Percentiles rank a stretch among this genome's conserved stretches.
Conservation (phyloP, 2,329 filamentous ascomycete species). For the Botrytis sinoallii region DNA sequence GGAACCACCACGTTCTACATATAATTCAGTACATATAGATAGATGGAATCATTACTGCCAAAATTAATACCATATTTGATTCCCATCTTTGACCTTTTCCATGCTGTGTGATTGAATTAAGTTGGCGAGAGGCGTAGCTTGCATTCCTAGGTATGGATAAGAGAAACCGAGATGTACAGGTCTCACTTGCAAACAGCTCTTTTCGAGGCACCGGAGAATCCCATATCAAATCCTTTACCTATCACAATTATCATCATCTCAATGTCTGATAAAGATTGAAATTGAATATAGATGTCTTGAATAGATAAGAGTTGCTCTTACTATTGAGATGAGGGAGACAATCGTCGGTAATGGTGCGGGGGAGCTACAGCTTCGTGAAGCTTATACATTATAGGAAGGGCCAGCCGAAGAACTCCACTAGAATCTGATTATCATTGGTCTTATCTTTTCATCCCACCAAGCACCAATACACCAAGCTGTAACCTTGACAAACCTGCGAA, state of each 20-base stretch:
- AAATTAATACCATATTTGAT: constrained; percentile 6
- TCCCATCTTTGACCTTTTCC: not conserved
- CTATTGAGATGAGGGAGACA: not conserved
- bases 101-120: not conserved
- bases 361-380: not conserved
- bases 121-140: not conserved
- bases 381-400: constrained; percentile 16
- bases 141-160: not conserved
- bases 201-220: not conserved
- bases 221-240: not conserved
- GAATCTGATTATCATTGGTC: not conserved
- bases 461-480: not conserved
- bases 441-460: constrained; percentile 17
- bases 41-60: constrained; percentile 1
- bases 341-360: not conserved
- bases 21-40: constrained; percentile 1
- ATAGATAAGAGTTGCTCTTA: not conserved
- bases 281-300: not conserved
- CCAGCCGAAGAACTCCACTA: constrained; percentile 7
- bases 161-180: not conserved
- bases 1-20: not conserved
- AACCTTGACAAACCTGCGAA: not conserved
- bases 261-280: not conserved
- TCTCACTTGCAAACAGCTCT: not conserved
- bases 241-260: not conserved